Conservation (phyloP, 768 basidiomycete genomes). For the Collybia mongolica region DNA sequence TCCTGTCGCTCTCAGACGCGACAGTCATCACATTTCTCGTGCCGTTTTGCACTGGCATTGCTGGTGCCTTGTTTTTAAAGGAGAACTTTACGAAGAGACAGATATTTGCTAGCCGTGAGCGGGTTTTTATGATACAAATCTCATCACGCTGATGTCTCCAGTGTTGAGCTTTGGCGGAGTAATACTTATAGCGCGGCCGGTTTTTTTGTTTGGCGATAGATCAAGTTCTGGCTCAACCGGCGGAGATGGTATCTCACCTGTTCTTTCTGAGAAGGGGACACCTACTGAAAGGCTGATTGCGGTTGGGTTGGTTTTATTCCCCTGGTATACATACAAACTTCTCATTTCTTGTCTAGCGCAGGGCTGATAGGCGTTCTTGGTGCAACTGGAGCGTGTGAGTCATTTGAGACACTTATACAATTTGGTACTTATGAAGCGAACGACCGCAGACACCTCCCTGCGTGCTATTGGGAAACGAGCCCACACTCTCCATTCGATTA, state of each 20-base stretch:
- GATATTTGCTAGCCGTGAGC: slow-evolving; percentile 45
- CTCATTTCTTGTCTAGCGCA: slow-evolving; percentile 2
- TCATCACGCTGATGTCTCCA: slow-evolving; percentile 12
- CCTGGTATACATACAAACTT: neutral
- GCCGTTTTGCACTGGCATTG: slow-evolving; percentile 62
- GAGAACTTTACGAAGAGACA: slow-evolving; percentile 58
- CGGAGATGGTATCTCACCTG: slow-evolving; percentile 15
- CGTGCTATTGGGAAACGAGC: slow-evolving; percentile 77
- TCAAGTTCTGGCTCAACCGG: neutral
- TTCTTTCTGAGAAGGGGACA: slow-evolving; percentile 22
- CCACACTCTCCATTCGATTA: slow-evolving; percentile 69
- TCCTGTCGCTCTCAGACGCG: slow-evolving; percentile 75
- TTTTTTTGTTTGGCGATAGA: slow-evolving; percentile 60
- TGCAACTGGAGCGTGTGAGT: slow-evolving; percentile 69
- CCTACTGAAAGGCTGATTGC: slow-evolving; percentile 39
- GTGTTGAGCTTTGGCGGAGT: slow-evolving; percentile 74
- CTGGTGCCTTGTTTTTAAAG: slow-evolving; percentile 61
- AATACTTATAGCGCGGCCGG: slow-evolving; percentile 77
- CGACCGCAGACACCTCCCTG: no score
- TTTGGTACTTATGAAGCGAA: neutral
- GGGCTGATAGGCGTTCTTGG: slow-evolving; percentile 54
- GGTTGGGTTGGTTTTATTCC: slow-evolving; percentile 6
- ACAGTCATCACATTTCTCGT: slow-evolving; percentile 74
- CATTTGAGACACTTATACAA: neutral
- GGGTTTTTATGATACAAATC: neutral